phyloP scores from a whole-genome alignment of 108 stramenopile species.

The Conticribra guillardii region DNA sequence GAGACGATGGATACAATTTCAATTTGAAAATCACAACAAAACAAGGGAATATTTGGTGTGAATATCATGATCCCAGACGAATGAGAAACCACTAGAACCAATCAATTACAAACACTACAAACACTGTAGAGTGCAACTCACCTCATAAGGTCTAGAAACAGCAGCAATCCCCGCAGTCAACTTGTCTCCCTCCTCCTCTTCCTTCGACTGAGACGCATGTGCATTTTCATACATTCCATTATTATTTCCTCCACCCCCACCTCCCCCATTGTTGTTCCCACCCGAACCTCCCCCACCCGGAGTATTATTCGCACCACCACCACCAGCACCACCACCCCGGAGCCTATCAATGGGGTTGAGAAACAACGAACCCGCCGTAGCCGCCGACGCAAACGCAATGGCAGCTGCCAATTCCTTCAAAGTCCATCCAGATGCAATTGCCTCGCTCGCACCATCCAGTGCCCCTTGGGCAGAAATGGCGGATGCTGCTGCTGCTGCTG shows the following conservation, averaged over 20 bases:
- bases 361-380: slow-evolving; percentile 24
- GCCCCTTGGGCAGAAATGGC: slow-evolving; percentile 6
- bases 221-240: slow-evolving; percentile 19
- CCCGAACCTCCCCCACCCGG: slow-evolving; percentile 26
- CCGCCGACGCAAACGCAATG: slow-evolving; percentile 26
- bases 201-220: slow-evolving; percentile 9
- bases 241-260: slow-evolving; percentile 21
- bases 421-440: slow-evolving; percentile 13
- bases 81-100: too few species aligned
- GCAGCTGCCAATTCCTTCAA: slow-evolving; percentile 28
- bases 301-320: slow-evolving; percentile 23
- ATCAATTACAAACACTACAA: neutral
- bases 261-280: slow-evolving; percentile 14
- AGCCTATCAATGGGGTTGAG: slow-evolving; percentile 24
- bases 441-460: slow-evolving; percentile 3
- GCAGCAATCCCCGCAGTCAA: slow-evolving; percentile 17
- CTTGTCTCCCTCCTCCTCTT: slow-evolving; percentile 16
- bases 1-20: too few species aligned
- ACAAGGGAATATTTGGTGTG: too few species aligned
- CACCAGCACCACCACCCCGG: slow-evolving; percentile 7
- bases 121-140: slow-evolving; percentile 2
- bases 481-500: too few species aligned
- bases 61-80: too few species aligned
- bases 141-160: slow-evolving; percentile 38
- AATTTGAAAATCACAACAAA: too few species aligned